These are phyloP conservation scores for Dothideomycetes sp. DNA, from an alignment of 2,329 filamentous ascomycete genomes.

Conservation along the genomic window DNA sequence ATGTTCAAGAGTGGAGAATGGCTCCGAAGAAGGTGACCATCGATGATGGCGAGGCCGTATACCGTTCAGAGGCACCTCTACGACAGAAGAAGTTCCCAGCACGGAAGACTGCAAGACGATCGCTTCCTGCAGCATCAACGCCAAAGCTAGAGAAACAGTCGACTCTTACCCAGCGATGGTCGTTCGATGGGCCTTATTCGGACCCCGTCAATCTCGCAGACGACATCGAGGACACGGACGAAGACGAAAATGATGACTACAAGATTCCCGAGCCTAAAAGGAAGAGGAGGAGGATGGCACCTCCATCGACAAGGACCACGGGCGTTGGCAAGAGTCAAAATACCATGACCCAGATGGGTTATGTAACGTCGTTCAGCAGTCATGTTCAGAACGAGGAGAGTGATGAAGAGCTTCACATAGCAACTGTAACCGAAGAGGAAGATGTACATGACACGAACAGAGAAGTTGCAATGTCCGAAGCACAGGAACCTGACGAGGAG, in stretches of 20 bases:
- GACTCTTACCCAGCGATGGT: slow-evolving; percentile 5
- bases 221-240: background rate
- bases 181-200: background rate
- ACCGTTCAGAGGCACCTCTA: slow-evolving; percentile 5
- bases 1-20: too few relatives aligned
- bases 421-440: background rate
- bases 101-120: slow-evolving; percentile 3
- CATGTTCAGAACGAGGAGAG: background rate
- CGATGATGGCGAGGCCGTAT: slow-evolving; percentile 4
- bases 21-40: too few relatives aligned
- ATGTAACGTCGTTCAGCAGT: slow-evolving; percentile 2
- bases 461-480: too few relatives aligned
- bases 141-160: slow-evolving; percentile 4
- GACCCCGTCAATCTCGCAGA: background rate
- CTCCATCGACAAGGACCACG: background rate
- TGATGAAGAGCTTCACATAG: slow-evolving; percentile 3
- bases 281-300: slow-evolving; percentile 8
- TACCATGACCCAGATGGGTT: slow-evolving; percentile 13
- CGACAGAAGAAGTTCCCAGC: slow-evolving; percentile 8
- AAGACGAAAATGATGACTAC: slow-evolving; percentile 5
- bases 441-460: too few relatives aligned
- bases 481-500: too few relatives aligned
- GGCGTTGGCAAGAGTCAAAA: slow-evolving; percentile 8
- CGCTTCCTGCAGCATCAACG: background rate
- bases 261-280: slow-evolving; percentile 1